A percentile compares a stretch with the other conserved stretches of the same genome.
Conservation (phyloP, 1,284 basidiomycete genomes). For the Boletus holoroseus region DNA sequence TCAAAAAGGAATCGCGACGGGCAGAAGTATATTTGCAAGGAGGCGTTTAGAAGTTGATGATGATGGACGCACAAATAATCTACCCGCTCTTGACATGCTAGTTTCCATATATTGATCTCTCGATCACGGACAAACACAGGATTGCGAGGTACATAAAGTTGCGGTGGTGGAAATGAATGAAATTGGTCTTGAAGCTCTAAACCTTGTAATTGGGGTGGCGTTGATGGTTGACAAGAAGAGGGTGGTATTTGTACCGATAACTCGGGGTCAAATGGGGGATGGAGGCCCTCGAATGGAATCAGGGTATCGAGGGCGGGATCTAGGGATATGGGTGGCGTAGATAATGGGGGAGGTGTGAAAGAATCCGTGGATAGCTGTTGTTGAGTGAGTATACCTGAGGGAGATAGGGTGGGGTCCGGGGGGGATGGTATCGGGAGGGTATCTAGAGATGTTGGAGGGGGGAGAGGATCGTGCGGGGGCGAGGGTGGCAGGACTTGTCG, state of each 20-base stretch:
- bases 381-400: not conserved
- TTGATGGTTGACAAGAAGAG: slow-evolving; percentile 2
- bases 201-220: slow-evolving; percentile 17
- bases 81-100: slow-evolving; percentile 33
- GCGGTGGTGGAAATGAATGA: slow-evolving; percentile 24
- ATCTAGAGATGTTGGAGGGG: slow-evolving; percentile 4
- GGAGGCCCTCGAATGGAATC: slow-evolving; percentile 27
- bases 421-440: not conserved
- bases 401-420: not conserved
- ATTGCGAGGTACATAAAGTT: slow-evolving; percentile 27
- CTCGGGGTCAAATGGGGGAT: slow-evolving; percentile 13
- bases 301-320: slow-evolving; percentile 20
- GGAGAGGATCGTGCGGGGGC: slow-evolving; percentile 11
- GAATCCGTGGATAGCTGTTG: slow-evolving; percentile 2
- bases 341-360: slow-evolving; percentile 1
- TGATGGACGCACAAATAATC: slow-evolving; percentile 28
- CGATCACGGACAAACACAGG: slow-evolving; percentile 31
- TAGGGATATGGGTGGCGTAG: slow-evolving; percentile 6
- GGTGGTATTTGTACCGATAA: slow-evolving; percentile 18
- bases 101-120: slow-evolving; percentile 33
- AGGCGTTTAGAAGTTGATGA: slow-evolving; percentile 4
- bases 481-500: slow-evolving; percentile 12
- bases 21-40: not conserved
- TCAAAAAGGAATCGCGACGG: slow-evolving; percentile 10
- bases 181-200: slow-evolving; percentile 27